Evolutionary conservation across 1,284 basidiomycete species (phyloP), one percentile per base, ranked within the genome.

Genomic region (Agroathelia rolfsii): DNA sequence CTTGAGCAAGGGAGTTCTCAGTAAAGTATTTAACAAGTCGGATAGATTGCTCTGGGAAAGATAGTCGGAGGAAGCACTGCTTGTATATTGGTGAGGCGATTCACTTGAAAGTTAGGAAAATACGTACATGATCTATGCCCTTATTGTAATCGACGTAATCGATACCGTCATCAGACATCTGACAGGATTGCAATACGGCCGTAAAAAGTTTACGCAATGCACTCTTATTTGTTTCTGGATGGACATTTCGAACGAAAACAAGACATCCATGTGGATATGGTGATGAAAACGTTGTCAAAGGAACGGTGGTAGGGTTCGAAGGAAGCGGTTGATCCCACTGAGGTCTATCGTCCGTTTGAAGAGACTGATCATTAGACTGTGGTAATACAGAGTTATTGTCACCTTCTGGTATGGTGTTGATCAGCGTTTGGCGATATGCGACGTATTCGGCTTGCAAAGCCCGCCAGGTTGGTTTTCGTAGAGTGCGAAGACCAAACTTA

Each of bases 101-200:
- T 20, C 34, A 21, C 29, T 20, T 8, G 20, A 28, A 8, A 24
- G 11, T 30, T 17, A 27, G 24, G 4, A 19, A 26, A 24, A 24
- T 3, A 58, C 70, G 30, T 46, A 83, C 82, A 10, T 66, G 66
- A 39, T 83, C 72, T 60, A 77, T 72, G n/a, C 79, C 76, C 49
- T 84, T 85, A 42, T 52, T 71, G 49, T 72, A 85, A 50, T 87
- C 83, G 15, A 85, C 67, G 39, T 86, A 87, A 47, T 85, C 77
- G 17, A 86, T 51, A 0, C 59, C 64, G 3, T 50, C 43, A 6
- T 36, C 39, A 5, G 33, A 17, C 3, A 29, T 13, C 5, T 38
- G 16, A 3, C 34, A 14, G n/a, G 17, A 12, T 4, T 35, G 9
- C 26, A 10, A 14, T 0, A 65, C 60, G n/a, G 51, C 45, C 3